phyloP scores from a whole-genome alignment of 148 eudicot species.

The Rhododendron molle region DNA sequence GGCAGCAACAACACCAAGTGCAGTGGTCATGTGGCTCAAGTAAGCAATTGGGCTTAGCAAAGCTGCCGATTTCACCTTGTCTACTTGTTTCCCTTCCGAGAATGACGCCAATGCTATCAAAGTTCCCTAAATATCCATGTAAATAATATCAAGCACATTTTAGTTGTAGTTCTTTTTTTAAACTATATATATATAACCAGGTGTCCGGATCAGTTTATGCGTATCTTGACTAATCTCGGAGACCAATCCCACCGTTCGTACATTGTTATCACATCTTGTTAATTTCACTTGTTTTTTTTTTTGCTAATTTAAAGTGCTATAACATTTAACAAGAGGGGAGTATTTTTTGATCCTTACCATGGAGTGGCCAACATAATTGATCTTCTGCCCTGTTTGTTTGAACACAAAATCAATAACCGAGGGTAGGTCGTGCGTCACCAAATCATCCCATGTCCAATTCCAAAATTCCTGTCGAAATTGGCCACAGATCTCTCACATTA shows the following conservation, averaged over 20 bases:
- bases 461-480: conserved; percentile 30
- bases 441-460: conserved; percentile 56
- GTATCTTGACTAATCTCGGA: too few species aligned
- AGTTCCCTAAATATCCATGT: conserved; percentile 42
- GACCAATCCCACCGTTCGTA: neutral
- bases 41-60: conserved; percentile 64
- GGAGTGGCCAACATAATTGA: conserved; percentile 49
- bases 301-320: neutral
- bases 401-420: conserved; percentile 27
- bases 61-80: conserved; percentile 51
- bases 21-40: conserved; percentile 67
- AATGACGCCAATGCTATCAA: conserved; percentile 50
- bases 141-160: neutral
- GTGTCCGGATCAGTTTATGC: too few species aligned
- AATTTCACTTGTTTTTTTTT: neutral
- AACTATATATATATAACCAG: too few species aligned
- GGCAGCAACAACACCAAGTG: conserved; percentile 51
- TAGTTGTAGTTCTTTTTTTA: too few species aligned
- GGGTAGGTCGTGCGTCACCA: conserved; percentile 32
- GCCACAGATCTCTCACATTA: neutral
- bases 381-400: conserved; percentile 38
- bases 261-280: neutral
- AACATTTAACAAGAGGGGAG: neutral
- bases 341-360: conserved; percentile 27
- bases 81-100: conserved; percentile 46